Evolutionary conservation across 768 basidiomycete genomes (phyloP).

Genomic region (Cyathus striatus): DNA sequence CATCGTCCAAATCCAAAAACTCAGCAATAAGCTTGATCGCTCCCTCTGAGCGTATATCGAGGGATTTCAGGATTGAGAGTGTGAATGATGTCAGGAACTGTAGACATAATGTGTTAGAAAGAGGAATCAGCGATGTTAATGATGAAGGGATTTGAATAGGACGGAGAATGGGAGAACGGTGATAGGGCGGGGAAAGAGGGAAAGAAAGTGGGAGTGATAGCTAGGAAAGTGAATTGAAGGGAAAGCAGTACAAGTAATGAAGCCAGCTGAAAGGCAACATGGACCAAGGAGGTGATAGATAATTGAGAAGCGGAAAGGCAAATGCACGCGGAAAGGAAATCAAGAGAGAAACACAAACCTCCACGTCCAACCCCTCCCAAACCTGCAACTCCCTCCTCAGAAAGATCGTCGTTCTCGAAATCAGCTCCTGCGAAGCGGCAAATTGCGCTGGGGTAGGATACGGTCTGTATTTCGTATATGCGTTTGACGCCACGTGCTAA

Average conservation of each 20-base stretch:
- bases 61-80: slow-evolving; percentile 84
- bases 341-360: slow-evolving; percentile 42
- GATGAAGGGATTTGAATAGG: background rate
- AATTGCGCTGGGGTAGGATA: slow-evolving; percentile 87
- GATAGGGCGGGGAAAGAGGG: too few species aligned
- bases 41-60: slow-evolving; percentile 88
- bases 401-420: slow-evolving; percentile 75
- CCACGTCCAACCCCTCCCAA: slow-evolving; percentile 87
- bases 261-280: too few species aligned
- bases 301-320: too few species aligned
- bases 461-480: slow-evolving; percentile 82
- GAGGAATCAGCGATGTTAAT: slow-evolving; percentile 4
- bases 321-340: background rate
- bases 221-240: too few species aligned
- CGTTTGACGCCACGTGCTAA: slow-evolving; percentile 89
- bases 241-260: too few species aligned
- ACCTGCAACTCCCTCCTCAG: slow-evolving; percentile 82
- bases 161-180: too few species aligned
- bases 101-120: slow-evolving; percentile 12
- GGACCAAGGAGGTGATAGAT: too few species aligned
- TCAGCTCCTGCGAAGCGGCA: slow-evolving; percentile 64
- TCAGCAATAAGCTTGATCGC: slow-evolving; percentile 82
- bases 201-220: too few species aligned
- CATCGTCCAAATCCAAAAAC: slow-evolving; percentile 76
- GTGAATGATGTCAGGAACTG: slow-evolving; percentile 89